These are phyloP conservation scores for Tetrapisispora arboricola DNA, from an alignment of 805 yeast genomes.

Conservation along the genomic window DNA sequence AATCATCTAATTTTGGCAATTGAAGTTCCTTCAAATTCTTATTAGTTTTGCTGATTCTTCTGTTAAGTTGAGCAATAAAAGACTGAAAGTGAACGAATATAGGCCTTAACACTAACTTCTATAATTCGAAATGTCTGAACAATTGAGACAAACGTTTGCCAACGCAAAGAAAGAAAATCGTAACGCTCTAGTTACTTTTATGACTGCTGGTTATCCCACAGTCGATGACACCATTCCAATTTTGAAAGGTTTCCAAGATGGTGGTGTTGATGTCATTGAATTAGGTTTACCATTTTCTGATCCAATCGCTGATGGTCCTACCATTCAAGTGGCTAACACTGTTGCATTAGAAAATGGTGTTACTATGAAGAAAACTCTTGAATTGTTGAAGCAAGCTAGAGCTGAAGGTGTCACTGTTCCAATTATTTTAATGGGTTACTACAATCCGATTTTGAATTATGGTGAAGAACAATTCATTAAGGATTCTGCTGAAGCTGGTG, in stretches of 20 bases:
- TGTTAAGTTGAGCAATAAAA: neutral
- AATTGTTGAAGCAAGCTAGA: constrained; percentile 67
- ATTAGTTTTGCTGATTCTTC: no score
- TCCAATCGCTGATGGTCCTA: constrained; percentile 98
- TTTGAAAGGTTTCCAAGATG: constrained; percentile 79
- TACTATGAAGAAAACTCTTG: constrained; percentile 58
- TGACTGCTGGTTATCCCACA: constrained; percentile 92
- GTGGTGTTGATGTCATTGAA: constrained; percentile 93
- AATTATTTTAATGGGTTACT: constrained; percentile 91
- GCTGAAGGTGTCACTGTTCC: constrained; percentile 79
- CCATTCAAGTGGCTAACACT: constrained; percentile 82
- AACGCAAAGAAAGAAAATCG: constrained; percentile 56
- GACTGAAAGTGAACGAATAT: no score
- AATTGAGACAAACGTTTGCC: constrained; percentile 43
- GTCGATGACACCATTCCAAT: constrained; percentile 81
- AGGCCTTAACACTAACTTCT: no score
- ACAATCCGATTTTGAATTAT: constrained; percentile 81
- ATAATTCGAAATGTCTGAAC: constrained; percentile 25
- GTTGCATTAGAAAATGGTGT: constrained; percentile 78
- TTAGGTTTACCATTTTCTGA: constrained; percentile 95
- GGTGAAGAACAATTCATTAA: constrained; percentile 78
- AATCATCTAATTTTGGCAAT: no score
- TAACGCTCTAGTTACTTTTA: constrained; percentile 79
- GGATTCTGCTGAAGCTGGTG: constrained; percentile 82
- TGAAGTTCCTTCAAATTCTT: no score